Conservation (phyloP, 2,329 filamentous ascomycete species). For the Aspergillus hiratsukae region DNA sequence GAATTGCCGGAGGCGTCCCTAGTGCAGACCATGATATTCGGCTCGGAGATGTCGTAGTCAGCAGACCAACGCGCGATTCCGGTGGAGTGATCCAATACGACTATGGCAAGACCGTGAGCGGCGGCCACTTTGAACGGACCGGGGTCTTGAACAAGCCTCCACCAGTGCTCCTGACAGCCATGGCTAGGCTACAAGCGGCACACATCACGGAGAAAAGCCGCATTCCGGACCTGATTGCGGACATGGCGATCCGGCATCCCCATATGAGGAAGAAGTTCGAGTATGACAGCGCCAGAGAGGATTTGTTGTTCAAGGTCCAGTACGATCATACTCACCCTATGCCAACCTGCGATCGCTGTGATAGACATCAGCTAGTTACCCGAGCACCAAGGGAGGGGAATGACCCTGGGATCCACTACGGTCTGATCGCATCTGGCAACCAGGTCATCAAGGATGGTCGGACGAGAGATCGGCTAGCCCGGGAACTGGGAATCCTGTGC, state of each 20-base stretch:
- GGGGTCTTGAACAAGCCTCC: background rate
- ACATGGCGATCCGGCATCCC: background rate
- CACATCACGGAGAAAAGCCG: background rate
- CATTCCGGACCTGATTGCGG: background rate
- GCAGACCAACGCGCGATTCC: slow-evolving; percentile 4
- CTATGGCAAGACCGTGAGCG: background rate
- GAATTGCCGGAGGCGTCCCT: slow-evolving; percentile 13
- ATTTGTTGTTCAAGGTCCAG: background rate
- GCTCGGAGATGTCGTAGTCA: slow-evolving; percentile 21
- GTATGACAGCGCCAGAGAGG: background rate
- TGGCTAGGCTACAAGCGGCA: background rate
- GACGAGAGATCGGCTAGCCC: background rate
- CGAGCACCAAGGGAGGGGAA: background rate
- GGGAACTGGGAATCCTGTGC: background rate
- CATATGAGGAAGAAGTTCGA: background rate
- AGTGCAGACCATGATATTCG: slow-evolving; percentile 8
- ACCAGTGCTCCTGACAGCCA: background rate
- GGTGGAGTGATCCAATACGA: slow-evolving; percentile 4
- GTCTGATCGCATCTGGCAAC: background rate
- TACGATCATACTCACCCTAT: background rate
- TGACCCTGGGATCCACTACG: background rate
- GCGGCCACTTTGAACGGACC: background rate
- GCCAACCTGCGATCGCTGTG: background rate
- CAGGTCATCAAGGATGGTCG: background rate
- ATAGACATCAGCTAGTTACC: background rate